Base-by-base conservation (phyloP, 2,329 filamentous ascomycete genomes). In the Botrytis fabae region DNA sequence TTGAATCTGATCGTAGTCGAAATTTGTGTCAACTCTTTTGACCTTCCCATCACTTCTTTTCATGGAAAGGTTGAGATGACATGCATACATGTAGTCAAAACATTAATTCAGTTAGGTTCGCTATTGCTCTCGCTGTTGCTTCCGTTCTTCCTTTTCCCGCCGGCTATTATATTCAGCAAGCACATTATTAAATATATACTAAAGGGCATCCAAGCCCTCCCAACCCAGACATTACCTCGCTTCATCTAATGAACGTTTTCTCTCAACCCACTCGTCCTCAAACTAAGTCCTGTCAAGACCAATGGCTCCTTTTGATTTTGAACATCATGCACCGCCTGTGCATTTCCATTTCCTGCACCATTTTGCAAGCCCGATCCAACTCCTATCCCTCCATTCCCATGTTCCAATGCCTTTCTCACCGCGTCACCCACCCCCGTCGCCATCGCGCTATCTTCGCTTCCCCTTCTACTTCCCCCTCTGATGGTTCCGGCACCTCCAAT, bases 401-500 rank as follows among this genome's bases (percentile, higher is more conserved):
- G 77, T 70, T 80, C 79, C 72, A 81, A 64, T 16, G 78, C 78
- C 54, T 73, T 76, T 40, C 80, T 74, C 4, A 75, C 73, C 16
- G 73, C 74, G 48, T 80, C 80, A 22, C 76, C 76, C n/a, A 75
- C 71, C 20, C 66, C 75, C 51, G 69, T 73, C 44, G 66, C 72
- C n/a, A 73, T 54, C 14, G 74, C 73, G 73, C 78, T 79, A 73
- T 80, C 80, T 42, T 73, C 75, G 71, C 79, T 81, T 1, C 77
- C 78, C 63, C 78, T 76, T 62, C 80, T 74, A 76, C 78, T 79
- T 5, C 61, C 66, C 42, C 73, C 63, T 18, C 73, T 76, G 57
- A 51, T 73, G 4, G 71, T 63, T 6, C 87, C 87, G 0, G 84
- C 84, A 10, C 72, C 69, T 9, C 87, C 87, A 0, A 84, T 84